Evolutionary conservation across 257 asterid genomes (phyloP).

Genomic region (Sherardia arvensis): DNA sequence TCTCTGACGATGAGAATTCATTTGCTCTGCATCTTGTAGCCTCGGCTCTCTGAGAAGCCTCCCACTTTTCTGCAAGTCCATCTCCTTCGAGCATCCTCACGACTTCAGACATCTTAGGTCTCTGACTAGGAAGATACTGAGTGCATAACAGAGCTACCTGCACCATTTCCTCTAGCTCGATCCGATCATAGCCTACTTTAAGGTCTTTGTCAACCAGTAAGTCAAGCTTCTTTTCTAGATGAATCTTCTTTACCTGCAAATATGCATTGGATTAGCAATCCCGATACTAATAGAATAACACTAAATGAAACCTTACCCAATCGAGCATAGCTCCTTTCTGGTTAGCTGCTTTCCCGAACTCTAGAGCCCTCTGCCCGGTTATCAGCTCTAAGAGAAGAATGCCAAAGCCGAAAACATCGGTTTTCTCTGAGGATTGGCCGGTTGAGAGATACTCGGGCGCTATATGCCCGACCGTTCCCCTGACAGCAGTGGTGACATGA

Average conservation of each 20-base stretch:
- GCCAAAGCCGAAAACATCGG: constrained; percentile 94
- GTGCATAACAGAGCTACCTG: constrained; percentile 91
- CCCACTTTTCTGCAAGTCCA: constrained; percentile 97
- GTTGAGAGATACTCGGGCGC: constrained; percentile 95
- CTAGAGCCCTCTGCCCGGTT: constrained; percentile 94
- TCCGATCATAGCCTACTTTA: constrained; percentile 46
- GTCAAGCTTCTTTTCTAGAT: constrained; percentile 81
- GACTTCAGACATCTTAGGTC: constrained; percentile 96
- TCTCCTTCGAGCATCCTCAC: constrained; percentile 96
- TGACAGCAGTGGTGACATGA: constrained; percentile 91
- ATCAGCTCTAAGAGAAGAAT: constrained; percentile 78
- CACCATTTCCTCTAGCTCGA: constrained; percentile 84
- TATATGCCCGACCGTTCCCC: constrained; percentile 96
- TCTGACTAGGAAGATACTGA: constrained; percentile 66
- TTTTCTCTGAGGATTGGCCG: constrained; percentile 95
- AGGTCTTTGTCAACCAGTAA: constrained; percentile 70
- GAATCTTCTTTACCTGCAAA: constrained; percentile 74
- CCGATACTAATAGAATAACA: too few species aligned
- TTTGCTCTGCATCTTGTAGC: constrained; percentile 55
- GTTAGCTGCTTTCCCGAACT: constrained; percentile 78
- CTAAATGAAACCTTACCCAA: constrained; percentile 52
- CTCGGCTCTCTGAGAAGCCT: constrained; percentile 78
- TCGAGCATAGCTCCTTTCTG: constrained; percentile 96
- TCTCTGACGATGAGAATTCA: constrained; percentile 71
- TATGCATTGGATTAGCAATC: background rate